These are phyloP conservation scores for Metarhizium anisopliae DNA, from an alignment of 2,329 filamentous ascomycete genomes.

Conservation along the genomic window DNA sequence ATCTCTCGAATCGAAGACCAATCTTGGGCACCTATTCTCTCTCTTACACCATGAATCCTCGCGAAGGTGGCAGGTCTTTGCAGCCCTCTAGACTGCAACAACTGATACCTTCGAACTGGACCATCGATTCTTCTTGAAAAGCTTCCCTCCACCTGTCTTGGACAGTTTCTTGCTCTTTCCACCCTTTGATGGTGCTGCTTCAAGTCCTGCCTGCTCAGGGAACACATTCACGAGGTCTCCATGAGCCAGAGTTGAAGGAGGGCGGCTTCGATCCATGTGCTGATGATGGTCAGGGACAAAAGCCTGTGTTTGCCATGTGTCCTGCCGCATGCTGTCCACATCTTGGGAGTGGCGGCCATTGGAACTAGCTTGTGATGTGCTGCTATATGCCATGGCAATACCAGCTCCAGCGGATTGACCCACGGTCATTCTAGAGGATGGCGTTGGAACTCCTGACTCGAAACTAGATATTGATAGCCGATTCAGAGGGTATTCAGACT, in stretches of 20 bases:
- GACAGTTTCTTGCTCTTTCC: slow-evolving; percentile 19
- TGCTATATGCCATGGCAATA: not conserved
- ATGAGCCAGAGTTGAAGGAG: slow-evolving; percentile 6
- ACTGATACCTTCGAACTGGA: slow-evolving; percentile 11
- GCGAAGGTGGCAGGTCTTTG: not conserved
- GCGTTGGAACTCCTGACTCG: not conserved
- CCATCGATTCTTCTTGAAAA: slow-evolving; percentile 17
- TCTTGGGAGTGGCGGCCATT: not conserved
- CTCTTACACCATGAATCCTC: not conserved
- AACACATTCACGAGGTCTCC: slow-evolving; percentile 15
- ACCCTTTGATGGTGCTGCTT: slow-evolving; percentile 9
- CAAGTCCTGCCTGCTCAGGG: slow-evolving; percentile 13
- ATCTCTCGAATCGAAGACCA: not conserved
- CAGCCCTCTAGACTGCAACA: slow-evolving; percentile 6
- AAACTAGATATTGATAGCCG: slow-evolving; percentile 5
- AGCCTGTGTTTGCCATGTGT: slow-evolving; percentile 14
- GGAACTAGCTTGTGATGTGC: not conserved
- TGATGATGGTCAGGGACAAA: slow-evolving; percentile 3
- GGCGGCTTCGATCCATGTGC: slow-evolving; percentile 5
- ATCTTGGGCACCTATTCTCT: not conserved
- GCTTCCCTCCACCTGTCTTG: slow-evolving; percentile 18
- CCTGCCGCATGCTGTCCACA: not conserved
- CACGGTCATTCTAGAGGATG: not conserved
- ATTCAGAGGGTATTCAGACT: slow-evolving; percentile 6
- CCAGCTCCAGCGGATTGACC: not conserved